phyloP scores from a whole-genome alignment of 2,329 filamentous ascomycete species.

The Cyclaneusma minus region DNA sequence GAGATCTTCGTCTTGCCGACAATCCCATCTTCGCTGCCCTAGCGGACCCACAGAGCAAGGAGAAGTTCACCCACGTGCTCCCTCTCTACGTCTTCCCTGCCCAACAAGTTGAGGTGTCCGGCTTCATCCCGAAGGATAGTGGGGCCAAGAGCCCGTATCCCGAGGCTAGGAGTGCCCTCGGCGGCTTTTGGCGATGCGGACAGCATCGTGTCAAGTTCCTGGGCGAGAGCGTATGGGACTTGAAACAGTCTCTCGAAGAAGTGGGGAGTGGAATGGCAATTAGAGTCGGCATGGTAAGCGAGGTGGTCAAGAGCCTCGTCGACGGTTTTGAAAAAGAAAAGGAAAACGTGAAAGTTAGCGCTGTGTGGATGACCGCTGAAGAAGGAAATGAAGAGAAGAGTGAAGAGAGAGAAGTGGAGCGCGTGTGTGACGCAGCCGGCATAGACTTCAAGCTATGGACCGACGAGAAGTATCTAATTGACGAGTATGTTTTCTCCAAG shows the following conservation, averaged over 20 bases:
- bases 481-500: slow-evolving; percentile 49
- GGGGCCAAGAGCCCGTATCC: slow-evolving; percentile 44
- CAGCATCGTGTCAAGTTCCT: slow-evolving; percentile 58
- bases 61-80: slow-evolving; percentile 49
- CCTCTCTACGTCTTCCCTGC: slow-evolving; percentile 56
- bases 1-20: slow-evolving; percentile 58
- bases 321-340: slow-evolving; percentile 26
- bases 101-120: slow-evolving; percentile 59
- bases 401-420: slow-evolving; percentile 42
- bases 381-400: slow-evolving; percentile 52
- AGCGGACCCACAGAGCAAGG: slow-evolving; percentile 25
- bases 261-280: slow-evolving; percentile 46
- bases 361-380: slow-evolving; percentile 61
- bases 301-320: slow-evolving; percentile 44
- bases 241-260: slow-evolving; percentile 45
- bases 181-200: slow-evolving; percentile 58
- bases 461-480: slow-evolving; percentile 67
- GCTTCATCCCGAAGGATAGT: slow-evolving; percentile 42
- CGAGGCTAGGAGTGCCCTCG: slow-evolving; percentile 48
- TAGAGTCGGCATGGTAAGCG: slow-evolving; percentile 43
- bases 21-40: slow-evolving; percentile 56
- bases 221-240: slow-evolving; percentile 56
- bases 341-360: slow-evolving; percentile 33
- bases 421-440: slow-evolving; percentile 32
- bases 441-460: slow-evolving; percentile 49